phyloP scores from a whole-genome alignment of 2,329 filamentous ascomycete genomes.

The Ascochyta clinopodiicola region DNA sequence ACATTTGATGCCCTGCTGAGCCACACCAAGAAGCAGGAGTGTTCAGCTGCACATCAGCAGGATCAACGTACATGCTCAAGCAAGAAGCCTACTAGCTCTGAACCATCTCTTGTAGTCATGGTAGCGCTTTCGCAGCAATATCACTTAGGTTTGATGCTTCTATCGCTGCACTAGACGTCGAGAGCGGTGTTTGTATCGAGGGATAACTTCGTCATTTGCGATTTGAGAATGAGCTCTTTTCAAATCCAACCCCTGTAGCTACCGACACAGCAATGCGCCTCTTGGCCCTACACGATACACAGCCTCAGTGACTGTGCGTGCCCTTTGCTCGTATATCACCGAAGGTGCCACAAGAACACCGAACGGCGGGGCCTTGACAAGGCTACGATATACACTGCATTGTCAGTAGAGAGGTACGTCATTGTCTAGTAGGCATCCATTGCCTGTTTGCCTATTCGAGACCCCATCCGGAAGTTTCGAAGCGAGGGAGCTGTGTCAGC shows the following conservation, averaged over 20 bases:
- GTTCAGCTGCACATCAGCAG: not conserved
- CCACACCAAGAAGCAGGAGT: not conserved
- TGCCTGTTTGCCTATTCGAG: conserved; percentile 6
- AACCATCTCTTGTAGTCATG: not conserved
- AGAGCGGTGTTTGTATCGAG: not conserved
- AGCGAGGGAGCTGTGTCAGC: not conserved
- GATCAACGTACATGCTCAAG: not conserved
- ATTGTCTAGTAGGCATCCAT: not conserved
- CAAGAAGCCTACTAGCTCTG: not conserved
- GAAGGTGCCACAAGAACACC: conserved; percentile 1
- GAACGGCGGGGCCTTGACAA: not conserved
- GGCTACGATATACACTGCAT: not conserved
- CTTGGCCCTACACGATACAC: not conserved
- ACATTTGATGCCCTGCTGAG: not conserved
- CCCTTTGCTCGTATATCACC: not conserved
- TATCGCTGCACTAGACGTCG: not conserved
- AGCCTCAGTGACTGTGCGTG: not conserved
- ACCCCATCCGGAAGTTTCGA: not conserved
- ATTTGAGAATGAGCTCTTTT: not conserved
- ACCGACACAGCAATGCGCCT: not conserved
- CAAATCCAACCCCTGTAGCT: not conserved
- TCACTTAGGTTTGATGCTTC: not conserved
- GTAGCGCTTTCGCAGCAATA: not conserved
- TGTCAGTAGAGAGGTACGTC: not conserved
- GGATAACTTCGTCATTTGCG: not conserved